Evolutionary conservation across 1,284 basidiomycete species (phyloP).

Genomic region (Malassezia arunalokei): DNA sequence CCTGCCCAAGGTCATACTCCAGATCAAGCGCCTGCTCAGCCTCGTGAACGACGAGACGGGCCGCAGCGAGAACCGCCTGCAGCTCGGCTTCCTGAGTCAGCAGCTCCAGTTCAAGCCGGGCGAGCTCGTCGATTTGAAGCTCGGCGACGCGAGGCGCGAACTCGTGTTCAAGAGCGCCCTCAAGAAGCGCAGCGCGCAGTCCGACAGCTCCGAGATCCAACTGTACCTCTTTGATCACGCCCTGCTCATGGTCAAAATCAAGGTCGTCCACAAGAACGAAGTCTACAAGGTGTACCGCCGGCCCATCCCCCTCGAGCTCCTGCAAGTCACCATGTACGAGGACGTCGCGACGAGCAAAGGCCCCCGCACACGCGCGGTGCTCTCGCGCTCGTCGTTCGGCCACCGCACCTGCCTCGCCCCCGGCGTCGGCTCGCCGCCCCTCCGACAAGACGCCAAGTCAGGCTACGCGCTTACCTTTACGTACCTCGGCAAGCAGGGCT

Average conservation of each 20-base stretch:
- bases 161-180: conserved; percentile 86
- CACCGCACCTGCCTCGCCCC: conserved; percentile 45
- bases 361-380: conserved; percentile 48
- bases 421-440: conserved; percentile 23
- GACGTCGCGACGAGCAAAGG: conserved; percentile 50
- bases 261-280: conserved; percentile 71
- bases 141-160: conserved; percentile 76
- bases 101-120: conserved; percentile 73
- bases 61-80: conserved; percentile 83
- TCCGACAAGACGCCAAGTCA: conserved; percentile 63
- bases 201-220: conserved; percentile 73
- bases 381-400: conserved; percentile 48
- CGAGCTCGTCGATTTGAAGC: conserved; percentile 71
- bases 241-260: conserved; percentile 83
- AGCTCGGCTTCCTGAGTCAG: conserved; percentile 74
- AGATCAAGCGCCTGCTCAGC: conserved; percentile 69
- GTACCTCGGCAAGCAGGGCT: conserved; percentile 83
- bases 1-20: conserved; percentile 65
- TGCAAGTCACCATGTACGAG: conserved; percentile 70
- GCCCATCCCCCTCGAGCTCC: conserved; percentile 91
- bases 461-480: conserved; percentile 86
- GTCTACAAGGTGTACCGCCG: conserved; percentile 86
- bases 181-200: conserved; percentile 62
- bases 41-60: conserved; percentile 86
- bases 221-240: conserved; percentile 97